Percentiles rank a stretch among this genome's conserved stretches.
These are phyloP conservation scores for Sarocladium oryzae DNA, from an alignment of 2,329 filamentous ascomycete species.

Conservation along the genomic window DNA sequence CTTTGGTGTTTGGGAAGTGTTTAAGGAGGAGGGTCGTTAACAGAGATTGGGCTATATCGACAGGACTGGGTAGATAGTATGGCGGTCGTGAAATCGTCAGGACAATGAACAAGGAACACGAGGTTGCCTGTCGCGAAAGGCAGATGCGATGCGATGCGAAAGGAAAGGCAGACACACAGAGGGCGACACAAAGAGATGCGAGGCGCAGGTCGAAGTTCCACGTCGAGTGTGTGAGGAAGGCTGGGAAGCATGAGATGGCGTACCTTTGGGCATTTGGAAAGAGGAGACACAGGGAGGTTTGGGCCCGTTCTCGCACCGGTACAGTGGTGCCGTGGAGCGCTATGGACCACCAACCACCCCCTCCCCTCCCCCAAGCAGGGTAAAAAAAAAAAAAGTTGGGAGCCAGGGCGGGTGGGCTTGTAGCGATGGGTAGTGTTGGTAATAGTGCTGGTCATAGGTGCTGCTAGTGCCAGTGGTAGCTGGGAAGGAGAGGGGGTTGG, in stretches of 20 bases:
- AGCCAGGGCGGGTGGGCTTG: not conserved
- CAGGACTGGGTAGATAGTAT: not conserved
- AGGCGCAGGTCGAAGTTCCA: not conserved
- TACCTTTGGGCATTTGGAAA: not conserved
- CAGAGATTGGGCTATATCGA: not conserved
- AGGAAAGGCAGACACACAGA: not conserved
- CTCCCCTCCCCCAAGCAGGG: no score
- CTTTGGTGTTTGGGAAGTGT: constrained; percentile 6
- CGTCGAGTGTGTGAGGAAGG: constrained; percentile 8
- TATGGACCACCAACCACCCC: constrained; percentile 2
- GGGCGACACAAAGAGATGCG: not conserved
- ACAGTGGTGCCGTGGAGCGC: not conserved
- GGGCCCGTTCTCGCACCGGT: not conserved
- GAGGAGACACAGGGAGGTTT: not conserved
- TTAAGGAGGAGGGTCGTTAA: constrained; percentile 13
- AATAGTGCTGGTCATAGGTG: no score
- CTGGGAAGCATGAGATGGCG: constrained; percentile 5
- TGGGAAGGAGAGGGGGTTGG: constrained; percentile 5
- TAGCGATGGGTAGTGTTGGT: no score
- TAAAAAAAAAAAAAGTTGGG: constrained; percentile 8
- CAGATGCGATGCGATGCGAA: constrained; percentile 5
- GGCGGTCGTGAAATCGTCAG: constrained; percentile 1
- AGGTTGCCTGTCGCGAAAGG: constrained; percentile 9
- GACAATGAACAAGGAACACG: not conserved
- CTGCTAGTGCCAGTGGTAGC: not conserved